phyloP scores from a whole-genome alignment of 192 early-diverging fungal genomes.

The Podila epicladia region DNA sequence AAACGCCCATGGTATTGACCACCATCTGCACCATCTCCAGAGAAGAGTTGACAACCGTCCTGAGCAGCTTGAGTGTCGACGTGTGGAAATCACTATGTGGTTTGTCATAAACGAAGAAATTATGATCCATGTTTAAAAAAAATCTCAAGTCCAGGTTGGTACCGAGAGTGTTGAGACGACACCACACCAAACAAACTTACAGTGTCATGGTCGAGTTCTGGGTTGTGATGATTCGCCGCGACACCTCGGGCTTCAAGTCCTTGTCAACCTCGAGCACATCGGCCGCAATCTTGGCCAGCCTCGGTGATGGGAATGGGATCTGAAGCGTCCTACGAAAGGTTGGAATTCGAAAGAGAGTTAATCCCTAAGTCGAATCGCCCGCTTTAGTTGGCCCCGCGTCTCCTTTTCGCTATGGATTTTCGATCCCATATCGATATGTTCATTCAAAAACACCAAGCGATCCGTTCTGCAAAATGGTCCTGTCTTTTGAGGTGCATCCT shows the following conservation, averaged over 20 bases:
- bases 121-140: neutral
- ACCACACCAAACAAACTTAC: constrained; percentile 3
- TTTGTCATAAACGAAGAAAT: neutral
- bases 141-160: neutral
- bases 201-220: constrained; percentile 29
- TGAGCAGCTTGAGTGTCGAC: constrained; percentile 38
- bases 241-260: constrained; percentile 50
- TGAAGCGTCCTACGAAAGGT: constrained; percentile 20
- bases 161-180: neutral
- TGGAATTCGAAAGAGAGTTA: no score
- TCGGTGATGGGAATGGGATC: constrained; percentile 42
- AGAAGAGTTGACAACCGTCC: constrained; percentile 46
- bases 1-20: constrained; percentile 40
- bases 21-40: constrained; percentile 50
- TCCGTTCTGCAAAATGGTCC: no score
- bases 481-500: no score
- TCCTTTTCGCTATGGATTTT: no score
- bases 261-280: constrained; percentile 47
- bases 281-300: constrained; percentile 46
- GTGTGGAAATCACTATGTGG: constrained; percentile 37
- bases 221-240: constrained; percentile 32
- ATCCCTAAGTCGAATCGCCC: no score
- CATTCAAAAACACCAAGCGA: neutral
- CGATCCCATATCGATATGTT: no score
- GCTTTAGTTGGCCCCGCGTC: neutral